Evolutionary conservation across 345 rosid genomes (phyloP).

Genomic region (Euphorbia peplus): DNA sequence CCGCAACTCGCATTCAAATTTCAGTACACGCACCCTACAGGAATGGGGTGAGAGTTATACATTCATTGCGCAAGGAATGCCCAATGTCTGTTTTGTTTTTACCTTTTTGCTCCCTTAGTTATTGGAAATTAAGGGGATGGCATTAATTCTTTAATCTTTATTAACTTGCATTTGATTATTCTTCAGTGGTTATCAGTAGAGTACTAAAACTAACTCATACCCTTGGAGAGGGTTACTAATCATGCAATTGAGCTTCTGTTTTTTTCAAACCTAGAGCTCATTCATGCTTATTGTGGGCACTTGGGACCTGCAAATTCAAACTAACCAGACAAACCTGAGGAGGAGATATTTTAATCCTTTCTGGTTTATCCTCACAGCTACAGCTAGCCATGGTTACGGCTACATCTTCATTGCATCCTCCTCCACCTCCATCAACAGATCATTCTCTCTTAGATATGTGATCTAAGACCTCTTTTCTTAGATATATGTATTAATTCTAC

Average conservation of each 20-base stretch:
- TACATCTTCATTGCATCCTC: not conserved
- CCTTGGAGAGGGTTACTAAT: not conserved
- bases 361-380: not conserved
- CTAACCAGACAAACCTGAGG: not conserved
- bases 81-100: not conserved
- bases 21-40: not conserved
- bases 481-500: not conserved
- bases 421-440: not conserved
- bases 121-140: constrained; percentile 1
- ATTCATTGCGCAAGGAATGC: constrained; percentile 7
- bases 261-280: constrained; percentile 13
- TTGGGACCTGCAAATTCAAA: not conserved
- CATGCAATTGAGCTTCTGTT: constrained; percentile 7
- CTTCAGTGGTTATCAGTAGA: not conserved
- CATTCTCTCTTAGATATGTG: not conserved
- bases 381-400: constrained; percentile 1
- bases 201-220: not conserved
- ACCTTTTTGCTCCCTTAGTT: not conserved
- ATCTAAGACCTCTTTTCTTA: too few species aligned
- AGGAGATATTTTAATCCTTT: constrained; percentile 12
- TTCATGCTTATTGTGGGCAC: not conserved
- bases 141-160: not conserved
- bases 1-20: constrained; percentile 3
- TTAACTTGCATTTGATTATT: not conserved
- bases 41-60: not conserved